phyloP scores from a whole-genome alignment of 129 eudicot genomes.

The Artemisia annua region DNA sequence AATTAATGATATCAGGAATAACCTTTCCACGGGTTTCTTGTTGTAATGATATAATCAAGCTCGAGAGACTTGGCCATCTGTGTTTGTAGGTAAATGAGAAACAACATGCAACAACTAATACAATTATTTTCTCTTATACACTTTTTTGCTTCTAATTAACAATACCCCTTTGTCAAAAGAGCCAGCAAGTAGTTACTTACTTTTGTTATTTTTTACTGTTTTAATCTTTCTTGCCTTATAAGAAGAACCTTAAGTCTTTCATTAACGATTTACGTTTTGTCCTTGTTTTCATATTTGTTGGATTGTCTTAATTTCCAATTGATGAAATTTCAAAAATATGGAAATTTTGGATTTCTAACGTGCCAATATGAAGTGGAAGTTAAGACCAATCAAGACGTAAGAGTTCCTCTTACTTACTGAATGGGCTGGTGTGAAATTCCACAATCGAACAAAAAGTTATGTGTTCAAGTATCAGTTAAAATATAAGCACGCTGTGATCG shows the following conservation, averaged over 20 bases:
- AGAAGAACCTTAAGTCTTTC: not conserved
- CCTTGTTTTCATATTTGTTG: not conserved
- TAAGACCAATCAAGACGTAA: no score
- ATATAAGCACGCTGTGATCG: no score
- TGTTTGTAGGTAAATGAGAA: no score
- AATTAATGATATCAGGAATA: no score
- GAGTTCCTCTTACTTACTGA: no score
- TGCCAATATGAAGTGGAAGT: no score
- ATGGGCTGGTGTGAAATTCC: no score
- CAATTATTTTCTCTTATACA: not conserved
- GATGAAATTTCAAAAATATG: not conserved
- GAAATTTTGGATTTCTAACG: no score
- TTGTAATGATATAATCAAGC: not conserved
- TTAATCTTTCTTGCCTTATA: not conserved
- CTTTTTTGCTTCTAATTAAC: not conserved
- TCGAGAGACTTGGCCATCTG: no score
- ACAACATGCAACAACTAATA: not conserved
- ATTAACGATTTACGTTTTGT: not conserved
- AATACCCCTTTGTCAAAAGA: not conserved
- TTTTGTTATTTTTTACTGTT: not conserved
- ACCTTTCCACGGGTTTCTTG: no score
- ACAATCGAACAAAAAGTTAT: no score
- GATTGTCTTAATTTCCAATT: not conserved
- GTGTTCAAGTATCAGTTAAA: no score
- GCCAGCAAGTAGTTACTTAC: not conserved